A percentile compares a stretch with the other conserved stretches of the same genome.
Conservation (phyloP, 352 stramenopile genomes). For the Pythium rishiriense region DNA sequence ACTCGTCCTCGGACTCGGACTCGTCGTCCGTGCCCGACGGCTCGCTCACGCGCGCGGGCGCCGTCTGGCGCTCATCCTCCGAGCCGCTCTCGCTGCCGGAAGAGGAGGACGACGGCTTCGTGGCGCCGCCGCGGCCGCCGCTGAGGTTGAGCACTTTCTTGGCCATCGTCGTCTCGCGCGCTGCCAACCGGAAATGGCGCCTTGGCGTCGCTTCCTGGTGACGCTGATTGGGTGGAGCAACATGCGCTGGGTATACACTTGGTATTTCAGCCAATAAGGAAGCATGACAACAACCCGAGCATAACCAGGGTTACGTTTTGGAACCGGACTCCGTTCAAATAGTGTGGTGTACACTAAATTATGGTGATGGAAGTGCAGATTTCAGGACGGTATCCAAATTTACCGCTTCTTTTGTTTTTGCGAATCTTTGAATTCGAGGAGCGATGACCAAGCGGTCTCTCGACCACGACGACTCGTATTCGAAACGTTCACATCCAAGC, state of each 20-base stretch:
- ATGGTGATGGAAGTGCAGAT: too few relatives aligned
- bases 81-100: slow-evolving; percentile 19
- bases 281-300: not conserved
- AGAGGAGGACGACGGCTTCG: slow-evolving; percentile 31
- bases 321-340: not conserved
- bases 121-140: slow-evolving; percentile 31
- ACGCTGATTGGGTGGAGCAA: slow-evolving; percentile 30
- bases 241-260: slow-evolving; percentile 6
- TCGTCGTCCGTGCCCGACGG: slow-evolving; percentile 20
- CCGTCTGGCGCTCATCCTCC: slow-evolving; percentile 18
- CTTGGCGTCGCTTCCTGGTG: slow-evolving; percentile 27
- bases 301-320: not conserved
- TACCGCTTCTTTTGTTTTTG: too few relatives aligned
- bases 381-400: too few relatives aligned
- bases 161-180: slow-evolving; percentile 35
- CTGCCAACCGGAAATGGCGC: not conserved
- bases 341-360: slow-evolving; percentile 13
- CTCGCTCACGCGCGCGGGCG: slow-evolving; percentile 6
- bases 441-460: too few relatives aligned
- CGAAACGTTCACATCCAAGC: too few relatives aligned
- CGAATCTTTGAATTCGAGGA: too few relatives aligned
- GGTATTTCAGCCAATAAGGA: slow-evolving; percentile 13
- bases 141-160: slow-evolving; percentile 70
- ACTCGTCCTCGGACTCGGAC: slow-evolving; percentile 27
- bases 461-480: too few relatives aligned